Conservation (phyloP, 2,329 filamentous ascomycete species). For the Phoma sp. region DNA sequence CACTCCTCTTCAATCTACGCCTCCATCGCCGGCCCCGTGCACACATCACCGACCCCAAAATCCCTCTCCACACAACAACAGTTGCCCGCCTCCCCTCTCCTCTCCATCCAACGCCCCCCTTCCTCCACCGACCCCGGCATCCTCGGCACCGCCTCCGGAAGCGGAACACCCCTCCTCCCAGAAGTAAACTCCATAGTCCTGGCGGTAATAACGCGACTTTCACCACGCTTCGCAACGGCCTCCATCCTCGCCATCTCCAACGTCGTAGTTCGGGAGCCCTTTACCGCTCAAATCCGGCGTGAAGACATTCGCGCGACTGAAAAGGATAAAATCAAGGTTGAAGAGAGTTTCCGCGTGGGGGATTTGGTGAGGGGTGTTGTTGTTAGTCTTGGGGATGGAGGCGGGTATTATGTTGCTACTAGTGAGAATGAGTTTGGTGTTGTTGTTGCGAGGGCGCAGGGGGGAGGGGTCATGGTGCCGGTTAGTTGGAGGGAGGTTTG, state of each 20-base stretch:
- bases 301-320: slow-evolving; percentile 96
- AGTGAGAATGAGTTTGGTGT: slow-evolving; percentile 91
- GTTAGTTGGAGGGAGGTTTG: slow-evolving; percentile 95
- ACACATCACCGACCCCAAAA: slow-evolving; percentile 58
- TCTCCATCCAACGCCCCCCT: slow-evolving; percentile 45
- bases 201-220: slow-evolving; percentile 83
- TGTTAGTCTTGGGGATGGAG: slow-evolving; percentile 90
- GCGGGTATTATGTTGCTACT: slow-evolving; percentile 94
- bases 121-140: slow-evolving; percentile 24
- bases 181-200: slow-evolving; percentile 82
- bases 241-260: slow-evolving; percentile 80
- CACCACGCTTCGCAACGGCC: slow-evolving; percentile 83
- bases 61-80: slow-evolving; percentile 59
- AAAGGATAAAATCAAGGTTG: slow-evolving; percentile 91
- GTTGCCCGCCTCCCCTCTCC: slow-evolving; percentile 42
- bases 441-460: slow-evolving; percentile 88
- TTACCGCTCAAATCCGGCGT: slow-evolving; percentile 82
- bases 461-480: slow-evolving; percentile 89
- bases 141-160: slow-evolving; percentile 31
- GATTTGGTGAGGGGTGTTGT: slow-evolving; percentile 90
- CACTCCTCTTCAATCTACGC: slow-evolving; percentile 77
- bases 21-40: slow-evolving; percentile 79
- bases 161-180: slow-evolving; percentile 76
- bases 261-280: slow-evolving; percentile 76
- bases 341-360: slow-evolving; percentile 89